A percentile compares a stretch with the other conserved stretches of the same genome.
phyloP scores from a whole-genome alignment of 257 asterid species.

The Rauvolfia tetraphylla region DNA sequence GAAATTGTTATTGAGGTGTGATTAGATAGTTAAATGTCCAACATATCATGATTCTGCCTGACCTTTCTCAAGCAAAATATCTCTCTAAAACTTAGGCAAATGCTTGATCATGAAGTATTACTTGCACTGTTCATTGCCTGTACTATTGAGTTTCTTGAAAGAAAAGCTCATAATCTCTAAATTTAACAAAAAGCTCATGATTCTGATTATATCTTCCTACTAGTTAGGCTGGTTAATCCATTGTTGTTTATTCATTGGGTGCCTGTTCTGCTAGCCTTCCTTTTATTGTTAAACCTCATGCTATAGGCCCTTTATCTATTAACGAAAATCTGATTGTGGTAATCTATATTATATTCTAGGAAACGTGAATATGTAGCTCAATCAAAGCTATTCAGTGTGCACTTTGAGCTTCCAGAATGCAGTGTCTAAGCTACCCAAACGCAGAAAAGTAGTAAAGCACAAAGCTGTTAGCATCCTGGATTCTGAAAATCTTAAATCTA shows the following conservation, averaged over 20 bases:
- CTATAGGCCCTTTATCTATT: not conserved
- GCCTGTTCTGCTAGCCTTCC: not conserved
- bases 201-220: not conserved
- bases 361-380: not conserved
- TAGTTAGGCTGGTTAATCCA: not conserved
- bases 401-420: not conserved
- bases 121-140: not conserved
- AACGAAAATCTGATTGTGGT: not conserved
- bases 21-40: not conserved
- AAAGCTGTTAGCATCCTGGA: not conserved
- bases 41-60: too few relatives aligned
- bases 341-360: not conserved
- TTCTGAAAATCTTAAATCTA: not conserved
- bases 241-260: not conserved
- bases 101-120: not conserved
- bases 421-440: not conserved
- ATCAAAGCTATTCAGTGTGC: not conserved
- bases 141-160: not conserved
- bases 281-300: not conserved
- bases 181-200: not conserved
- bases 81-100: not conserved
- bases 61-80: not conserved
- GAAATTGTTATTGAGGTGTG: not conserved
- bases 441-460: not conserved
- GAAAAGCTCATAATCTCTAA: not conserved